Evolutionary conservation across 1,284 basidiomycete genomes (phyloP).

Genomic region (Butyriboletus appendiculatus): DNA sequence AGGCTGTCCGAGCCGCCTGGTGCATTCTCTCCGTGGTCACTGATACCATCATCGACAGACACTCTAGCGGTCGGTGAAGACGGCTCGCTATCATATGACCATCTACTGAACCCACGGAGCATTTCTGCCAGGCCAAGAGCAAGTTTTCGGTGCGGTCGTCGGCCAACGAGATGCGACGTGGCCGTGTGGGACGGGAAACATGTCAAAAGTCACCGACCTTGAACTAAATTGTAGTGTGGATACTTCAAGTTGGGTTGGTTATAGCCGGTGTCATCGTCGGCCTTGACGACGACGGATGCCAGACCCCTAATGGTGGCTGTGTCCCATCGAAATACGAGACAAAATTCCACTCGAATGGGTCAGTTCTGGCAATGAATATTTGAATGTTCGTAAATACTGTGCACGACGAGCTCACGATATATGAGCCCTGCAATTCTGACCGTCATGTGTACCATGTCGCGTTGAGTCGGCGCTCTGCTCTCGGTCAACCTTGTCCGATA

Average conservation of each 20-base stretch:
- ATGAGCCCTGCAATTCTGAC: neutral
- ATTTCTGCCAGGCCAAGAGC: slow-evolving; percentile 15
- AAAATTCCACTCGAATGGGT: neutral
- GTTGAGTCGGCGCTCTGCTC: neutral
- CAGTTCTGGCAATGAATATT: neutral
- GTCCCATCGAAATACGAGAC: too few species aligned
- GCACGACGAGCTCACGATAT: neutral
- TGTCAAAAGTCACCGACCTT: slow-evolving; percentile 23
- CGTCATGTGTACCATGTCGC: too few species aligned
- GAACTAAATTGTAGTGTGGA: slow-evolving; percentile 4
- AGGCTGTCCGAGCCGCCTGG: slow-evolving; percentile 7
- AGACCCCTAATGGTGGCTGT: slow-evolving; percentile 24
- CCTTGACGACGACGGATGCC: slow-evolving; percentile 10
- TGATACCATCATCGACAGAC: slow-evolving; percentile 6
- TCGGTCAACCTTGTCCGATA: neutral
- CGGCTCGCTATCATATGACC: slow-evolving; percentile 27
- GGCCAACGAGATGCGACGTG: neutral
- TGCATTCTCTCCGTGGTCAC: slow-evolving; percentile 7
- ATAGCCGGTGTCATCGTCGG: slow-evolving; percentile 10
- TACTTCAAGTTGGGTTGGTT: slow-evolving; percentile 1
- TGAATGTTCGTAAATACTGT: neutral
- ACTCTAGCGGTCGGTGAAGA: slow-evolving; percentile 14
- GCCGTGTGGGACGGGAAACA: neutral
- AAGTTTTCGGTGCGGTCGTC: neutral
- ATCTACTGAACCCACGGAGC: slow-evolving; percentile 23